Evolutionary conservation across 2,329 filamentous ascomycete genomes (phyloP), one percentile per base, ranked within the genome.

Genomic region (Mollisiaceae sp.): DNA sequence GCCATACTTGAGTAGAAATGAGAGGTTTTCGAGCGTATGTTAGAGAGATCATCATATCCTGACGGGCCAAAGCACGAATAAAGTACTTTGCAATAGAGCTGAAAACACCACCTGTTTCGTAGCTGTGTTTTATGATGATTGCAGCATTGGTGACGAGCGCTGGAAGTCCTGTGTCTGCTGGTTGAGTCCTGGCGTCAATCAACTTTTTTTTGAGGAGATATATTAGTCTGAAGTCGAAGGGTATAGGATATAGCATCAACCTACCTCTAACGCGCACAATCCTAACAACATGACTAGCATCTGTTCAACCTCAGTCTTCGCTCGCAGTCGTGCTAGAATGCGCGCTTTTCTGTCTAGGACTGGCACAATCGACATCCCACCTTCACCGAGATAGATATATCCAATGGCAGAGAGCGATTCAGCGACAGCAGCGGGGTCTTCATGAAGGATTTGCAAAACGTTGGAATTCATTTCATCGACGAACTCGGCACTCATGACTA

Each of bases 391-490:
- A 60, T 77, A 77, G 12, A 69, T 67, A 47, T 75, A 71, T 0
- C 75, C 75, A 45, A 77, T 75, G 9, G 73, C 74, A 24, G 70
- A 76, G 12, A 77, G 64, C 1, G 72, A 65, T 43, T 77, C 75
- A 8, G 70, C 69, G n/a, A 76, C 69, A 8, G 70, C 70, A 14
- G 67, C 66, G 9, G 75, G 74, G 45, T 73, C 73, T 9, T 70
- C 65, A 52, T 77, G 73, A 22, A 77, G 69, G 18, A 77, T 70
- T 62, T 71, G 61, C 15, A 77, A 55, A 1, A 75, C 73, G 59
- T 71, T 71, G 18, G 73, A 69, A 55, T 77, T 77, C 75, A 76
- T 76, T 67, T 77, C 75, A 35, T 73, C 59, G 24, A 76, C 69
- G 47, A 77, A 77, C 50, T 77, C 74, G 5, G 65, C 52, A 20